Evolutionary conservation across 352 stramenopile species (phyloP).

Genomic region (Pythium rhizo-oryzae): DNA sequence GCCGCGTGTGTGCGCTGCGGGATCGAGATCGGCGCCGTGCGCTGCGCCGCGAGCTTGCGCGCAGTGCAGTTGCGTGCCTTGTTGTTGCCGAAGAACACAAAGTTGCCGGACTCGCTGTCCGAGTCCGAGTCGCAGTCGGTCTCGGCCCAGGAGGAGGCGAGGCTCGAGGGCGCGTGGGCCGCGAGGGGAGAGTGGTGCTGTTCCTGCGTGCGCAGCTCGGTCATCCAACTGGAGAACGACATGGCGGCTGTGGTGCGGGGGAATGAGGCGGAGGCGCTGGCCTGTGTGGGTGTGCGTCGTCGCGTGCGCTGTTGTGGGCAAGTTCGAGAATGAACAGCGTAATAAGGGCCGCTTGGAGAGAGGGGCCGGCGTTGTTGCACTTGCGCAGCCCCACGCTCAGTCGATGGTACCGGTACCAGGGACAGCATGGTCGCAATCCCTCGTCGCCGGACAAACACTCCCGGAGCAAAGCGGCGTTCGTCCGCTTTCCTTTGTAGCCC

Average conservation of each 20-base stretch:
- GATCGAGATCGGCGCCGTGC: conserved; percentile 64
- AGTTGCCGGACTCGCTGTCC: conserved; percentile 33
- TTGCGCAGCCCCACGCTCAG: conserved; percentile 14
- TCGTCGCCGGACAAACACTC: conserved; percentile 25
- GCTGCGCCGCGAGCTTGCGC: conserved; percentile 29
- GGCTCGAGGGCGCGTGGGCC: conserved; percentile 17
- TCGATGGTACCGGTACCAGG: not conserved
- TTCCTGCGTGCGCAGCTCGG: conserved; percentile 36
- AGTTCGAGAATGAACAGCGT: conserved; percentile 39
- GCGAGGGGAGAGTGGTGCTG: conserved; percentile 2
- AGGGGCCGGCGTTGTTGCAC: conserved; percentile 12
- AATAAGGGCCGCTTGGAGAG: not conserved
- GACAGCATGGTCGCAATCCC: conserved; percentile 13
- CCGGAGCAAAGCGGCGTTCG: conserved; percentile 11
- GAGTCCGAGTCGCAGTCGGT: conserved; percentile 58
- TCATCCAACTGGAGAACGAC: conserved; percentile 61
- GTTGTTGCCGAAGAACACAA: conserved; percentile 20
- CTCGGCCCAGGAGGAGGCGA: conserved; percentile 60
- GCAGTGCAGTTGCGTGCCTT: conserved; percentile 20
- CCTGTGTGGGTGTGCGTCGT: not conserved
- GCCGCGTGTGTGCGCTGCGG: conserved; percentile 30
- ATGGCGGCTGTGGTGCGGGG: conserved; percentile 34
- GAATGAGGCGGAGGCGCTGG: too few relatives aligned
- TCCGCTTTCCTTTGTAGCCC: conserved; percentile 23
- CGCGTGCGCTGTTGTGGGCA: conserved; percentile 4